These are phyloP conservation scores for Globisporangium perplexum DNA, from an alignment of 352 stramenopile genomes.

Conservation along the genomic window DNA sequence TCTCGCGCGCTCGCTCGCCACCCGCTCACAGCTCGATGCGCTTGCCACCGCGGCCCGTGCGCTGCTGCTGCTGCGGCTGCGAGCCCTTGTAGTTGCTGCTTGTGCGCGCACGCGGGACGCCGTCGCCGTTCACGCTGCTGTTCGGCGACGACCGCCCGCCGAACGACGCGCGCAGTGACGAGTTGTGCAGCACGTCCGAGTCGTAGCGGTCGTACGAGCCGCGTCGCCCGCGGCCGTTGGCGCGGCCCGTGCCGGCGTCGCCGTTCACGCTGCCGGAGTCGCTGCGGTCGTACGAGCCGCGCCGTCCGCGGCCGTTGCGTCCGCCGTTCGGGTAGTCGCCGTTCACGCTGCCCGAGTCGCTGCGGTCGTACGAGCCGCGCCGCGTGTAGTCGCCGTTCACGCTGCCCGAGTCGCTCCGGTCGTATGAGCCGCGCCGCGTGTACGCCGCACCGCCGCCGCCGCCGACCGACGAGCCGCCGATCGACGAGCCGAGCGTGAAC, in stretches of 20 bases:
- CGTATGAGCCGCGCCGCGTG: constrained; percentile 46
- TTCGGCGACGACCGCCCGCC: constrained; percentile 10
- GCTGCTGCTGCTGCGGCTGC: constrained; percentile 33
- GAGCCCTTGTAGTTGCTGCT: constrained; percentile 32
- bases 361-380: constrained; percentile 21
- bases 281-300: constrained; percentile 22
- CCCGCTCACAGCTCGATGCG: constrained; percentile 54
- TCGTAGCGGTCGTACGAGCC: constrained; percentile 56
- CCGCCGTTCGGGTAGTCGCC: constrained; percentile 18
- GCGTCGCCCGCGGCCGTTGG: constrained; percentile 22
- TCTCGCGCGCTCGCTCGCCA: too few relatives aligned
- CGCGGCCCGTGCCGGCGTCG: neutral
- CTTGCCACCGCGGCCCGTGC: constrained; percentile 52
- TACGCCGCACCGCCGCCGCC: constrained; percentile 28
- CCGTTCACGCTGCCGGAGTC: constrained; percentile 15
- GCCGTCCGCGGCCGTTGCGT: constrained; percentile 19
- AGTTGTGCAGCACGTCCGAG: constrained; percentile 25
- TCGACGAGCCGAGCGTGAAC: constrained; percentile 16
- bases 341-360: constrained; percentile 16
- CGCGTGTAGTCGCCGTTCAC: constrained; percentile 20
- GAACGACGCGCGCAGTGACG: constrained; percentile 26
- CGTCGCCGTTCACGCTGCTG: constrained; percentile 17
- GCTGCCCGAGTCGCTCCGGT: constrained; percentile 32
- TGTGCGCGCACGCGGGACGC: constrained; percentile 10
- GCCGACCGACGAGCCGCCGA: constrained; percentile 2